phyloP scores from a whole-genome alignment of 257 asterid genomes.

The Cordia subcordata region DNA sequence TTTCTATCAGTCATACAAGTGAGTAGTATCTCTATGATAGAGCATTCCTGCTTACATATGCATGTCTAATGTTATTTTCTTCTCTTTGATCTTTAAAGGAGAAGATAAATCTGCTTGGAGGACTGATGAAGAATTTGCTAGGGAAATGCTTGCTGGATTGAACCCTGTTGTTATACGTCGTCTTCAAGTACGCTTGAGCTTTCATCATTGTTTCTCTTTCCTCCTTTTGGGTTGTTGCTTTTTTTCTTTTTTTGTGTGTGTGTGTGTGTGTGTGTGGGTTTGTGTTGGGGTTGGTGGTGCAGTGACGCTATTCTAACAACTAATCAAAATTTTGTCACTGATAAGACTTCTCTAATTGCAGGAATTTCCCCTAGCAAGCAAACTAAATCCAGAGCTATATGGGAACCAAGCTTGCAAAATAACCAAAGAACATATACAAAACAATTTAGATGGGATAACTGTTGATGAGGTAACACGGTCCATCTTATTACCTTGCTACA shows the following conservation, averaged over 20 bases:
- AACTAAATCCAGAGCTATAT: slow-evolving; percentile 42
- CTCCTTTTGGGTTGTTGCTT: too few species aligned
- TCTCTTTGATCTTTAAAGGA: slow-evolving; percentile 10
- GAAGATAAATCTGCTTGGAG: slow-evolving; percentile 68
- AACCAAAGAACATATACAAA: slow-evolving; percentile 38
- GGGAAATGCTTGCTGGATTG: slow-evolving; percentile 78
- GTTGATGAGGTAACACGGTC: slow-evolving; percentile 36
- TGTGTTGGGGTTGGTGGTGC: background rate
- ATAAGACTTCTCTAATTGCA: slow-evolving; percentile 11
- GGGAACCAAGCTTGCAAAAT: slow-evolving; percentile 61
- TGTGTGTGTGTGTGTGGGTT: too few species aligned
- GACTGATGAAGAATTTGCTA: slow-evolving; percentile 70
- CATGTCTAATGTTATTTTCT: background rate
- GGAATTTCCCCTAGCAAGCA: slow-evolving; percentile 76
- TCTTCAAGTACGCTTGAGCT: slow-evolving; percentile 47
- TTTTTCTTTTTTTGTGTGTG: background rate
- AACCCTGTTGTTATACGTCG: slow-evolving; percentile 60
- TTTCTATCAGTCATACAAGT: background rate
- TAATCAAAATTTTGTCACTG: too few species aligned
- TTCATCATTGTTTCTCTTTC: background rate
- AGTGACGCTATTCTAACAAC: too few species aligned
- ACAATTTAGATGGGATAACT: slow-evolving; percentile 44
- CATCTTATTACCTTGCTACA: background rate
- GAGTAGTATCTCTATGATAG: background rate
- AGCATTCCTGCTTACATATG: background rate